phyloP scores from a whole-genome alignment of 2,329 filamentous ascomycete genomes.

The Sclerotinia glacialis region DNA sequence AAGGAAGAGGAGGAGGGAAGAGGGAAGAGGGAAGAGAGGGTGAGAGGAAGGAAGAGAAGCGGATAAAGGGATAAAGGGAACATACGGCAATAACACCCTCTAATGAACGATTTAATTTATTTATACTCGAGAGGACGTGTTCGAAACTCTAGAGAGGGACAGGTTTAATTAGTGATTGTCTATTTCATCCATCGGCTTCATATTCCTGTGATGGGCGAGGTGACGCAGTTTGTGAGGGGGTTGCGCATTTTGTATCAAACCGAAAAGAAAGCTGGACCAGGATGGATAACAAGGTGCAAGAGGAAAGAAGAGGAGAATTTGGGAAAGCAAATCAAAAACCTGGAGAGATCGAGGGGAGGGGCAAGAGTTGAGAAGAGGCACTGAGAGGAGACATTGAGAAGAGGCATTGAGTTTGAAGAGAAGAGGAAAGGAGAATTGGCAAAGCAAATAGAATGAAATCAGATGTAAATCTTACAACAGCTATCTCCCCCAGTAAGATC shows the following conservation, averaged over 20 bases:
- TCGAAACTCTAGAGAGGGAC: slow-evolving; percentile 63
- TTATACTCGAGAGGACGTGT: slow-evolving; percentile 91
- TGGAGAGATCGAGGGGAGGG: neutral
- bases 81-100: slow-evolving; percentile 82
- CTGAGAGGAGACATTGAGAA: too few species aligned
- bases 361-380: neutral
- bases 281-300: too few species aligned
- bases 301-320: too few species aligned
- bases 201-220: too few species aligned
- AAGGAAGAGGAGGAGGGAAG: neutral
- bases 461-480: slow-evolving; percentile 53
- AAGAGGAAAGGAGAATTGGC: neutral
- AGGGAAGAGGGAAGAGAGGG: accelerated
- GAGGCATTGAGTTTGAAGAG: too few species aligned
- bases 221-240: too few species aligned
- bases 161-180: neutral
- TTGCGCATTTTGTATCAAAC: too few species aligned
- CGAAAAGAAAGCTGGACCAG: too few species aligned
- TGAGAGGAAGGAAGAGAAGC: too few species aligned
- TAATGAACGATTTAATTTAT: slow-evolving; percentile 86
- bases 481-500: slow-evolving; percentile 68
- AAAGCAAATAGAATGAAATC: neutral
- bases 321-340: neutral
- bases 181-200: too few species aligned
- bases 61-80: too few species aligned